phyloP scores from a whole-genome alignment of 345 rosid species.

The Eucalyptus curtisii region DNA sequence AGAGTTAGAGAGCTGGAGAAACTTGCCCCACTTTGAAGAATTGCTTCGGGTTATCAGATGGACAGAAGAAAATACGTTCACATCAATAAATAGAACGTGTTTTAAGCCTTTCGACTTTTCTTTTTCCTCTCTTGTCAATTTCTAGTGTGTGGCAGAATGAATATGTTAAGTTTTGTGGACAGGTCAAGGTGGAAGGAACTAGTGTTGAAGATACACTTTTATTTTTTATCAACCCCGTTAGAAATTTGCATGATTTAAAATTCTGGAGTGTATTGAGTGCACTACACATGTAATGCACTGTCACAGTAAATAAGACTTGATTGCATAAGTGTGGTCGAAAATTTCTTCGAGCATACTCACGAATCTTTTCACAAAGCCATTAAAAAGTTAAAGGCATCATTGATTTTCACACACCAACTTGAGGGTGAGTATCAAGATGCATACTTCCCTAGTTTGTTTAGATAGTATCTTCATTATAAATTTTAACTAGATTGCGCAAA shows the following conservation, averaged over 20 bases:
- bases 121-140: not conserved
- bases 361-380: not conserved
- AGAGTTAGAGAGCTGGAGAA: not conserved
- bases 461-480: not conserved
- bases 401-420: not conserved
- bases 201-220: not conserved
- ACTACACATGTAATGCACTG: not conserved
- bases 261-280: not conserved
- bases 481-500: not conserved
- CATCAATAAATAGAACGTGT: not conserved
- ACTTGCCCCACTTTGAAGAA: not conserved
- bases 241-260: not conserved
- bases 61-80: not conserved
- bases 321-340: too few relatives aligned
- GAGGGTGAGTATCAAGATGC: not conserved
- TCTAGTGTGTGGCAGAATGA: not conserved
- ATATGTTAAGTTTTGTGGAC: not conserved
- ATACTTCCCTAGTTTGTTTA: too few relatives aligned
- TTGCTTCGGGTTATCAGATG: not conserved
- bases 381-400: not conserved
- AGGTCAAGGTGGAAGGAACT: not conserved
- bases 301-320: not conserved
- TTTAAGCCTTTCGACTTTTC: not conserved
- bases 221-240: fast-evolving
- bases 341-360: fast-evolving